phyloP scores from a whole-genome alignment of 495 filamentous ascomycete species.

The Penicillium atrosanguineum region DNA sequence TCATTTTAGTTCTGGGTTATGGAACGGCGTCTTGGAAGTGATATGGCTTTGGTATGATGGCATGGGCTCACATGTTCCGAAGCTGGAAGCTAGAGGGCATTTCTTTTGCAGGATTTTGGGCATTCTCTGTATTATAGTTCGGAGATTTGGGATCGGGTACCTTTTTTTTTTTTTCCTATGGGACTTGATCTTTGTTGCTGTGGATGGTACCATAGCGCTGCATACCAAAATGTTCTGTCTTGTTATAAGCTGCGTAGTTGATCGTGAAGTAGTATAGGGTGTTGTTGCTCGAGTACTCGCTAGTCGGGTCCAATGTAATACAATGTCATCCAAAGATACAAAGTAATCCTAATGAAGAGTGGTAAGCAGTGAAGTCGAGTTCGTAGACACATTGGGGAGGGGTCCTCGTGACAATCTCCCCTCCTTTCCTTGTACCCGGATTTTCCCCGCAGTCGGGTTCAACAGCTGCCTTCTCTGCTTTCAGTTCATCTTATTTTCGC shows the following conservation, averaged over 20 bases:
- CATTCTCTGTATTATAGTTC: constrained; percentile 16
- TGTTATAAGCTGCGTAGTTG: neutral
- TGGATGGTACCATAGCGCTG: neutral
- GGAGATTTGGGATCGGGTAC: neutral
- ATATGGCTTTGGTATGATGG: neutral
- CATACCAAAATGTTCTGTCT: constrained; percentile 1
- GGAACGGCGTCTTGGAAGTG: constrained; percentile 3
- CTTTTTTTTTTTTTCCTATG: neutral
- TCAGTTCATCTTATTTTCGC: neutral
- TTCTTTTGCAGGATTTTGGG: constrained; percentile 9
- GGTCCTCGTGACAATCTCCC: constrained; percentile 13
- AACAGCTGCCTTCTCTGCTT: neutral
- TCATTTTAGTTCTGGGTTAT: constrained; percentile 8
- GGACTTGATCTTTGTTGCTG: neutral
- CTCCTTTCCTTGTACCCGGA: constrained; percentile 4
- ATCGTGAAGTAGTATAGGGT: too few species aligned
- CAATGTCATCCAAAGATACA: too few species aligned
- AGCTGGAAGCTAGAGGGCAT: neutral
- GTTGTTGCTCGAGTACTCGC: too few species aligned
- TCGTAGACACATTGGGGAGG: constrained; percentile 1
- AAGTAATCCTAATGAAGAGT: neutral
- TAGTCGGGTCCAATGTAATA: too few species aligned
- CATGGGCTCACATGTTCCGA: constrained; percentile 2
- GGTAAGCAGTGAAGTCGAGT: neutral
- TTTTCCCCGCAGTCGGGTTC: constrained; percentile 10